phyloP scores from a whole-genome alignment of 2,329 filamentous ascomycete species.

The Botryotinia narcissicola region DNA sequence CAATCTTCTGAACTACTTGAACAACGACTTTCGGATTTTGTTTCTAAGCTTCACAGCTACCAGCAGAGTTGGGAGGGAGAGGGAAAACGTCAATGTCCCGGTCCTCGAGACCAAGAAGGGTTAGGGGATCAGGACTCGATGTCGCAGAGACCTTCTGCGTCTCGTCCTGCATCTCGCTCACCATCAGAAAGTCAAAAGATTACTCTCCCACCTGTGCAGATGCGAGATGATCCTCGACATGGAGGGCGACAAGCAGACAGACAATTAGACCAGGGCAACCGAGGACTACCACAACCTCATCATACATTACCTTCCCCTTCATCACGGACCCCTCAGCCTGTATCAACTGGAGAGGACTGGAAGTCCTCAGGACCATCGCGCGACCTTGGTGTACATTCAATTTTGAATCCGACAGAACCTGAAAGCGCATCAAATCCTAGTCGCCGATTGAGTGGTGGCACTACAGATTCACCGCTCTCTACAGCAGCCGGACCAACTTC shows the following conservation, averaged over 20 bases:
- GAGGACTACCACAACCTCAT: constrained; percentile 25
- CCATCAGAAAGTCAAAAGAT: constrained; percentile 38
- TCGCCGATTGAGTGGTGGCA: constrained; percentile 29
- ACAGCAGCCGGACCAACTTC: constrained; percentile 22
- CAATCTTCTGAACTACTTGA: constrained; percentile 36
- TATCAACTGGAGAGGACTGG: constrained; percentile 30
- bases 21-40: constrained; percentile 36
- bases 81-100: constrained; percentile 55
- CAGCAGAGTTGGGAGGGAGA: constrained; percentile 40
- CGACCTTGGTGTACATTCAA: constrained; percentile 40
- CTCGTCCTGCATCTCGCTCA: constrained; percentile 53
- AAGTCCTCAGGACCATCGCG: constrained; percentile 32
- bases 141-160: constrained; percentile 59
- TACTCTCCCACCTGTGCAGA: constrained; percentile 37
- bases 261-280: constrained; percentile 29
- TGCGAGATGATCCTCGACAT: constrained; percentile 37
- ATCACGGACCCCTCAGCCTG: constrained; percentile 26
- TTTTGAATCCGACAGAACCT: constrained; percentile 39
- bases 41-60: constrained; percentile 39
- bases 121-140: constrained; percentile 61
- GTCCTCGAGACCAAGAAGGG: constrained; percentile 49
- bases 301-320: constrained; percentile 29
- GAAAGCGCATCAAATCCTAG: constrained; percentile 26
- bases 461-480: constrained; percentile 31
- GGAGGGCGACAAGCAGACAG: constrained; percentile 32